Base-by-base conservation (phyloP, 1,139 yeast genomes). In the Saccharomyces hybrid region DNA sequence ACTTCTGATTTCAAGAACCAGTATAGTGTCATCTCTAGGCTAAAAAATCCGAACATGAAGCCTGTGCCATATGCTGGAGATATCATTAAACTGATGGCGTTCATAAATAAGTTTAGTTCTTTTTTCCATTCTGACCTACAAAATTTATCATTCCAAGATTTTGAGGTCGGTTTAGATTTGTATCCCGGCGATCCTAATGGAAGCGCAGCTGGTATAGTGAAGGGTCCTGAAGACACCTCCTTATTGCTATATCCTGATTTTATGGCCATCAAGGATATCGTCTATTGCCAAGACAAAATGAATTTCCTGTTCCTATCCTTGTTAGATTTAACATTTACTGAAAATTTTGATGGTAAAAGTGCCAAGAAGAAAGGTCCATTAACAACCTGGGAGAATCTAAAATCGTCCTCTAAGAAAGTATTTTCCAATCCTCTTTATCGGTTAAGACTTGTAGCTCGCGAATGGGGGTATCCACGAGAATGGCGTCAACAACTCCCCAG, bases 91-190 rank as follows among this genome's bases (percentile, higher is more conserved):
- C 64, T 81, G 4, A 66, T 79, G 57, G 68, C 77, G 6, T 81
- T 75, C 55, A 64, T 79, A 38, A 71, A 71, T 51, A 79, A 77
- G 60, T 81, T 80, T 59, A 68, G 66, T 53, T 64, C 66, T 5
- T 68, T 69, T 42, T 61, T 66, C 46, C 70, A 73, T 49, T 56
- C 56, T 2, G 70, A 66, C 11, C 56, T 78, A 9, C 70, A 72
- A 27, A 69, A 71, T 34, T 52, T 73, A 31, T 74, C 76, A 0
- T 82, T 83, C 11, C 78, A 75, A 56, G 81, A 78, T 59, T 70
- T 81, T 34, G 84, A 80, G 60, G 64, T 68, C 25, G 84, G 84
- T 0, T 66, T 80, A 47, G 72, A 78, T 28, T 64, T 80, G 42
- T 69, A 71, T 11, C 66, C 68, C 13, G 56, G 57, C 16, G 53